phyloP scores from a whole-genome alignment of 169 alveolate genomes.

The Amoebophrya sp. region DNA sequence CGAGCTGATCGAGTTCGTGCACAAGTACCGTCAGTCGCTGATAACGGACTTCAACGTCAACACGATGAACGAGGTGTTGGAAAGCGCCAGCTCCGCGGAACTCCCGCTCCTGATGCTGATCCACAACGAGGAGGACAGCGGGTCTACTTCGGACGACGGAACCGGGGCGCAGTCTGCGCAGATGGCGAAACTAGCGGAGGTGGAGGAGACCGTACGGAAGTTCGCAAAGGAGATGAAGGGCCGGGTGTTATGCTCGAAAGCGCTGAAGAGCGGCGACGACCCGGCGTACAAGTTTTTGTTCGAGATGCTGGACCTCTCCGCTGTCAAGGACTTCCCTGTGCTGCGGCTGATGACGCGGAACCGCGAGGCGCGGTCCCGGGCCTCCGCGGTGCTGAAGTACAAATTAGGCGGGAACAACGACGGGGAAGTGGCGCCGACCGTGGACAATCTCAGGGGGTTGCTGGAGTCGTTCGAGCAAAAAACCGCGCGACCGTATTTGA shows the following conservation, averaged over 20 bases:
- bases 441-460: too few species aligned
- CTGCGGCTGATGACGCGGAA: background rate
- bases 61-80: background rate
- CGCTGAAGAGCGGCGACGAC: background rate
- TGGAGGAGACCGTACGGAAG: background rate
- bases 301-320: background rate
- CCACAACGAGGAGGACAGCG: too few species aligned
- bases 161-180: too few species aligned
- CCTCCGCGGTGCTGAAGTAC: background rate
- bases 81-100: background rate
- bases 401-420: too few species aligned
- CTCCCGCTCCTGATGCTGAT: background rate
- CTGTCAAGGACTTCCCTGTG: background rate
- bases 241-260: background rate
- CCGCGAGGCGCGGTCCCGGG: background rate
- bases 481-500: background rate
- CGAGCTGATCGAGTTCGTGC: conserved; percentile 5
- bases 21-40: background rate
- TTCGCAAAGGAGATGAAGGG: background rate
- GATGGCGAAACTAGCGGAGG: too few species aligned
- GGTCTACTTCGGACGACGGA: too few species aligned
- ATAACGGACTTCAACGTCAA: background rate
- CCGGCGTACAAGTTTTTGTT: background rate
- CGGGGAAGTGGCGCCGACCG: too few species aligned
- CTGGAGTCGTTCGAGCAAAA: too few species aligned